Evolutionary conservation across 305 asterid genomes (phyloP).

Genomic region (Ilex paraguariensis): DNA sequence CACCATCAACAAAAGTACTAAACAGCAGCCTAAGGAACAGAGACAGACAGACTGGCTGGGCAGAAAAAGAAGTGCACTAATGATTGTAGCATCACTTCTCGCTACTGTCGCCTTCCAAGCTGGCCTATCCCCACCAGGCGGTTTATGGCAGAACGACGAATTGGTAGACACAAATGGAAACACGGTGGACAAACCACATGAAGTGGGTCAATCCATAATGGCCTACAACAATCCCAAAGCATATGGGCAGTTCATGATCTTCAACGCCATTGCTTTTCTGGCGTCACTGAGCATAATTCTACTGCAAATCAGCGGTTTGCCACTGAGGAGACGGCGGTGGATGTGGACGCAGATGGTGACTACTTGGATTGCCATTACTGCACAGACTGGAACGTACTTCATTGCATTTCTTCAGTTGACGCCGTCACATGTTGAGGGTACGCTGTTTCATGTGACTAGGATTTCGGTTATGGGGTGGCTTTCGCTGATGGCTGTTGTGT

Average conservation of each 20-base stretch:
- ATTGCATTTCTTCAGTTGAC: constrained; percentile 24
- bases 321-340: constrained; percentile 26
- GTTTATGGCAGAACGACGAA: constrained; percentile 30
- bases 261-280: constrained; percentile 36
- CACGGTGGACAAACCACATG: not conserved
- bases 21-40: not conserved
- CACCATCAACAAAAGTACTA: not conserved
- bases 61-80: constrained; percentile 27
- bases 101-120: constrained; percentile 45
- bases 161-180: constrained; percentile 11
- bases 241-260: constrained; percentile 27
- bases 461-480: constrained; percentile 22
- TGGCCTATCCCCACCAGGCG: constrained; percentile 41
- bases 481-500: constrained; percentile 18
- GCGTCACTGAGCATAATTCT: constrained; percentile 45
- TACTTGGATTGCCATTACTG: constrained; percentile 29
- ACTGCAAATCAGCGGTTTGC: constrained; percentile 30
- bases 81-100: constrained; percentile 43
- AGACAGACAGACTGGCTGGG: constrained; percentile 27
- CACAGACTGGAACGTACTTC: constrained; percentile 28
- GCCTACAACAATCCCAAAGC: constrained; percentile 9
- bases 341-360: constrained; percentile 36
- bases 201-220: too few species aligned
- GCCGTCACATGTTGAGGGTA: constrained; percentile 14
- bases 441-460: constrained; percentile 18